Percentiles rank a stretch among this genome's conserved stretches.
These are phyloP conservation scores for Bretziella fagacearum DNA, from an alignment of 2,329 filamentous ascomycete genomes.

Conservation along the genomic window DNA sequence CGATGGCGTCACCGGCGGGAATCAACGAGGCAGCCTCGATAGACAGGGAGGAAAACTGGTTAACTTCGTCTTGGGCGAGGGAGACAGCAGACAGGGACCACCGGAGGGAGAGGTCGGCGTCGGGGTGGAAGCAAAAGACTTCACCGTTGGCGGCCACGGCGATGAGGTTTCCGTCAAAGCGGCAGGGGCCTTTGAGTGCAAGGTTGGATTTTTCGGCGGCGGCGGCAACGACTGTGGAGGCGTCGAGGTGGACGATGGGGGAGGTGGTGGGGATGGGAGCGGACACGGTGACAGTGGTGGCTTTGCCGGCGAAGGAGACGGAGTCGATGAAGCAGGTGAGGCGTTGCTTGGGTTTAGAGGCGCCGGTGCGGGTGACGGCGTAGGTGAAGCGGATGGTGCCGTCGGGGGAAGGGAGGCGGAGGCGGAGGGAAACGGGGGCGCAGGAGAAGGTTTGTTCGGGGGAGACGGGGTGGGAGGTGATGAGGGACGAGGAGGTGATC, in stretches of 20 bases:
- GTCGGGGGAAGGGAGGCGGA: constrained; percentile 30
- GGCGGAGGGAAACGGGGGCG: constrained; percentile 40
- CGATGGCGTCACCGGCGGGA: constrained; percentile 31
- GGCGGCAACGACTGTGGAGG: constrained; percentile 10
- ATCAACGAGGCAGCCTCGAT: constrained; percentile 34
- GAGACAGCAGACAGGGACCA: constrained; percentile 30
- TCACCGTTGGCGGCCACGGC: constrained; percentile 44
- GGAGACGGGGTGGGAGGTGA: constrained; percentile 50
- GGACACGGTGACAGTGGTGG: constrained; percentile 32
- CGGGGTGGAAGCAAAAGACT: constrained; percentile 41
- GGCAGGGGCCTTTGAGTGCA: constrained; percentile 2
- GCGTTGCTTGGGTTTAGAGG: constrained; percentile 25
- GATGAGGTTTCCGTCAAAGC: constrained; percentile 25
- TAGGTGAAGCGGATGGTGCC: constrained; percentile 44
- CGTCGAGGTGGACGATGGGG: constrained; percentile 18
- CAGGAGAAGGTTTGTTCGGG: constrained; percentile 49
- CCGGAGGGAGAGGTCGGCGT: constrained; percentile 28
- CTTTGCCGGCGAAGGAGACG: constrained; percentile 33
- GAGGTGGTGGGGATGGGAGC: constrained; percentile 26
- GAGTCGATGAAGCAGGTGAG: constrained; percentile 44
- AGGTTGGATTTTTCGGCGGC: background rate
- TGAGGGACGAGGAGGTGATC: constrained; percentile 42
- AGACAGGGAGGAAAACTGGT: constrained; percentile 22
- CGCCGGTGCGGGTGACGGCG: constrained; percentile 34
- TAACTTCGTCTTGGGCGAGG: constrained; percentile 26